Evolutionary conservation across 148 eudicot species (phyloP).

Genomic region (Chenopodium suecicum): DNA sequence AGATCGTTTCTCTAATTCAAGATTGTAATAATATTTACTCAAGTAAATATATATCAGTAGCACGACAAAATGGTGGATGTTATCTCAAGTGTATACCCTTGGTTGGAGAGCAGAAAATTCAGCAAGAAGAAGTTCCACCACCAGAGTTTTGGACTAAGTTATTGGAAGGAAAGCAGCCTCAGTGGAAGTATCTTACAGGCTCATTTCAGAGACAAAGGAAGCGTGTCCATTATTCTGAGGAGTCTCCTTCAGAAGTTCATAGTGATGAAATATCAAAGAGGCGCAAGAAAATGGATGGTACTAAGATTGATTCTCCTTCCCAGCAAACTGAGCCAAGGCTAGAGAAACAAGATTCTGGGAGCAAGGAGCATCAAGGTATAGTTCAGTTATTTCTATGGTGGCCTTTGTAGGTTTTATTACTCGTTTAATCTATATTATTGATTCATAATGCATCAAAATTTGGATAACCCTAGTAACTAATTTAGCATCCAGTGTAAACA

Average conservation of each 20-base stretch:
- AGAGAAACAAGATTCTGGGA: constrained; percentile 20
- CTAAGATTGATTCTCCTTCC: constrained; percentile 29
- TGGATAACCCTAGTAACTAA: background rate
- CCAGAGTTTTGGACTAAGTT: constrained; percentile 63
- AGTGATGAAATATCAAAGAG: constrained; percentile 42
- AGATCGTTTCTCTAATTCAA: constrained; percentile 42
- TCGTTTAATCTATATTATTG: background rate
- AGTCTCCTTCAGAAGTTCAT: constrained; percentile 27
- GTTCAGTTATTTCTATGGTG: background rate
- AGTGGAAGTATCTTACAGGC: constrained; percentile 59
- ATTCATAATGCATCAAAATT: background rate
- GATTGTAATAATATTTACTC: constrained; percentile 18
- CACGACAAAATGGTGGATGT: constrained; percentile 40
- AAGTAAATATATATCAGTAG: constrained; percentile 42
- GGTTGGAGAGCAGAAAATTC: constrained; percentile 53
- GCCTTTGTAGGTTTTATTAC: background rate
- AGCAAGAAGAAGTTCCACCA: constrained; percentile 45
- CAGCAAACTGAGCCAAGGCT: constrained; percentile 18
- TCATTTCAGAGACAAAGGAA: constrained; percentile 67
- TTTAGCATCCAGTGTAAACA: background rate
- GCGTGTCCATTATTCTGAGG: constrained; percentile 49
- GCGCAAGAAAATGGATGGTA: constrained; percentile 38
- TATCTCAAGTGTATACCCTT: constrained; percentile 48
- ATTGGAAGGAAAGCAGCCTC: constrained; percentile 58
- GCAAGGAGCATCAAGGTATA: constrained; percentile 24